These are phyloP conservation scores for Infundibulicybe gibba DNA, from an alignment of 768 basidiomycete species.

Conservation along the genomic window DNA sequence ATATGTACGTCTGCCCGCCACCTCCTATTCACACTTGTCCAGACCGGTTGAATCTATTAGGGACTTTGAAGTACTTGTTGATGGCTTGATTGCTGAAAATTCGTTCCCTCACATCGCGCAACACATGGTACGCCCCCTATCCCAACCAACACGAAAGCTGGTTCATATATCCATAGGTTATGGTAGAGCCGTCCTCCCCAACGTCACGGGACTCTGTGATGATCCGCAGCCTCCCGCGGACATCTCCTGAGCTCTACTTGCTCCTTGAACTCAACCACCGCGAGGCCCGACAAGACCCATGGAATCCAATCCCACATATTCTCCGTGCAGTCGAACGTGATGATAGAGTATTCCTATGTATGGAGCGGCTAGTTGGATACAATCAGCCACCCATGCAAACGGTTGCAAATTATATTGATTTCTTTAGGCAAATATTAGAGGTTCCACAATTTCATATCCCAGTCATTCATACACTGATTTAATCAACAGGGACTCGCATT, in stretches of 20 bases:
- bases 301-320: constrained; percentile 51
- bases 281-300: constrained; percentile 44
- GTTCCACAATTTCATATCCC: constrained; percentile 16
- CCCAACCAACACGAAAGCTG: not conserved
- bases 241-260: constrained; percentile 35
- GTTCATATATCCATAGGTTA: constrained; percentile 17
- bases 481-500: constrained; percentile 39
- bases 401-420: constrained; percentile 47
- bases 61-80: constrained; percentile 27
- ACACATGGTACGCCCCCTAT: constrained; percentile 13
- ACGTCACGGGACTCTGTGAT: constrained; percentile 28
- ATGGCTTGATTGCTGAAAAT: constrained; percentile 21
- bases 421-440: constrained; percentile 49
- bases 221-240: constrained; percentile 33
- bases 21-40: not conserved
- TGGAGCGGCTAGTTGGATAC: constrained; percentile 41
- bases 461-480: not conserved
- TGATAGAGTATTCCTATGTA: constrained; percentile 36
- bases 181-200: constrained; percentile 23
- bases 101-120: constrained; percentile 13
- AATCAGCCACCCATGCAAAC: constrained; percentile 41
- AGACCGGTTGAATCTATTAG: constrained; percentile 10
- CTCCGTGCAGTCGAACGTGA: constrained; percentile 38
- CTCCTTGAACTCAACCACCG: constrained; percentile 40
- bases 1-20: constrained; percentile 19